Evolutionary conservation across 139 green algal genomes (phyloP).

Genomic region (Chlamydomonas incerta): DNA sequence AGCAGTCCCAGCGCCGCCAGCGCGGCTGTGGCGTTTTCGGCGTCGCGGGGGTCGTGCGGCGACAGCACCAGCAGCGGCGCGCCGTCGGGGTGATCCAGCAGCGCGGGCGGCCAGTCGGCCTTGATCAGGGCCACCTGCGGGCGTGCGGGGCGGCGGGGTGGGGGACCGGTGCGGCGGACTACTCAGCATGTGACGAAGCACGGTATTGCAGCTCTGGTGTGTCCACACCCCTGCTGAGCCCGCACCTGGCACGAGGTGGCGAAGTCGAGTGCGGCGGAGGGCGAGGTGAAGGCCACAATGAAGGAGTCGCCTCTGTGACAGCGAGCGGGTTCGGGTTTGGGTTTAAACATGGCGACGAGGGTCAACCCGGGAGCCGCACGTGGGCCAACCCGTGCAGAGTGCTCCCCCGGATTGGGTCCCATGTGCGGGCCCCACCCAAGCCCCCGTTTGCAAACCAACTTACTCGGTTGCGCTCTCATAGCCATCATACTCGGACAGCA

Average conservation of each 20-base stretch:
- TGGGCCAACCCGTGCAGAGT: too few species aligned
- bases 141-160: too few species aligned
- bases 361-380: too few species aligned
- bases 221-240: background rate
- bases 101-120: background rate
- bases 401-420: too few species aligned
- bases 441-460: too few species aligned
- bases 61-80: background rate
- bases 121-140: background rate
- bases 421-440: too few species aligned
- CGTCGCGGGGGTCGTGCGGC: background rate
- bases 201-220: too few species aligned
- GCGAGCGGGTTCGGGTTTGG: background rate
- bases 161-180: too few species aligned
- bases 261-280: conserved; percentile 48
- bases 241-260: background rate
- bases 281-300: conserved; percentile 58
- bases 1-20: too few species aligned
- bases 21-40: too few species aligned
- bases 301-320: conserved; percentile 57
- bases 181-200: too few species aligned
- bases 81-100: background rate
- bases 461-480: conserved; percentile 37
- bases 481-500: conserved; percentile 23
- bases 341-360: too few species aligned